These are phyloP conservation scores for Coleophoma cylindrospora DNA, from an alignment of 2,329 filamentous ascomycete species.

Conservation along the genomic window DNA sequence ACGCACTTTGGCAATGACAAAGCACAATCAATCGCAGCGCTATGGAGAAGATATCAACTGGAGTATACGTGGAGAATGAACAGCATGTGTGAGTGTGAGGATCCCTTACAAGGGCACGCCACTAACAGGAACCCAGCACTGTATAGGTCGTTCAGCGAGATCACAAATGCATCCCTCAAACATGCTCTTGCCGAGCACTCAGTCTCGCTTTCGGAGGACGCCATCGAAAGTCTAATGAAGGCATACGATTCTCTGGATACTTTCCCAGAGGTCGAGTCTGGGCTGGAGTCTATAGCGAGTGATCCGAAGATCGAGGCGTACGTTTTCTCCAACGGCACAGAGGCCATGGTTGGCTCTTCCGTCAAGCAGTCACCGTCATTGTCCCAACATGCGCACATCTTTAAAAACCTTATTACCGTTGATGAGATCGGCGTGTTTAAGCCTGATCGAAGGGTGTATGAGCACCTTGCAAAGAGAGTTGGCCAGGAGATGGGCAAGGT, in stretches of 20 bases:
- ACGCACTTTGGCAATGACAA: conserved; percentile 51
- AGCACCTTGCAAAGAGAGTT: conserved; percentile 31
- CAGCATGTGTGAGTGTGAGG: conserved; percentile 58
- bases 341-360: conserved; percentile 56
- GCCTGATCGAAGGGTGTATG: conserved; percentile 56
- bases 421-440: conserved; percentile 60
- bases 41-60: conserved; percentile 66
- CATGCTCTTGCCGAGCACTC: conserved; percentile 59
- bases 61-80: conserved; percentile 76
- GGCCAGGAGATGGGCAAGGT: conserved; percentile 39
- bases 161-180: conserved; percentile 56
- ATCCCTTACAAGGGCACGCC: not conserved
- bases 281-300: conserved; percentile 40
- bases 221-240: conserved; percentile 49
- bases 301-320: conserved; percentile 40
- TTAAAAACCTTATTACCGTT: conserved; percentile 55
- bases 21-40: conserved; percentile 48
- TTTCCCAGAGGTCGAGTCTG: conserved; percentile 58
- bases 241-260: conserved; percentile 59
- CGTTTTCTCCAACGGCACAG: conserved; percentile 68
- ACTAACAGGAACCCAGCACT: conserved; percentile 36
- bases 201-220: conserved; percentile 35
- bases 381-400: conserved; percentile 36
- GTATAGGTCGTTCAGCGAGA: conserved; percentile 56
- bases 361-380: conserved; percentile 52